phyloP scores from a whole-genome alignment of 2,329 filamentous ascomycete species.

The Clarireedia homoeocarpa region DNA sequence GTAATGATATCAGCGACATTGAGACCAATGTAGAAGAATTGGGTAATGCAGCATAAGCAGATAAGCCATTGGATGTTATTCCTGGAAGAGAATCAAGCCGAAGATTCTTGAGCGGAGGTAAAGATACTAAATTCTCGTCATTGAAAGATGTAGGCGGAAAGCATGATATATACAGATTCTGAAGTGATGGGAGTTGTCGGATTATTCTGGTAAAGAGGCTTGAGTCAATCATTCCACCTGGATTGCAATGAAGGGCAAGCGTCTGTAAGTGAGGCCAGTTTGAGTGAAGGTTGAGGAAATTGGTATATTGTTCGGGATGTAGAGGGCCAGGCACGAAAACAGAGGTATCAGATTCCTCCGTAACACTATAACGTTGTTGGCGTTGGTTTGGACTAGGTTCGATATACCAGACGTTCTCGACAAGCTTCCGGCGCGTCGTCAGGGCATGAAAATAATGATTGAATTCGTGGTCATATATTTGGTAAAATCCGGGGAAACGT shows the following conservation, averaged over 20 bases:
- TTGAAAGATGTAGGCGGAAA: constrained; percentile 49
- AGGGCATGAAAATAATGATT: constrained; percentile 51
- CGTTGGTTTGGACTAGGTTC: constrained; percentile 29
- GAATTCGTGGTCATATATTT: constrained; percentile 47
- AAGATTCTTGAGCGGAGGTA: constrained; percentile 48
- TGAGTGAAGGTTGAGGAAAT: constrained; percentile 44
- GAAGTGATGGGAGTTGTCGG: constrained; percentile 43
- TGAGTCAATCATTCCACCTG: constrained; percentile 46
- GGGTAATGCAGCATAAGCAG: constrained; percentile 45
- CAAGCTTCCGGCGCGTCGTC: constrained; percentile 46
- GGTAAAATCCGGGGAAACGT: constrained; percentile 45
- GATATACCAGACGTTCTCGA: constrained; percentile 53
- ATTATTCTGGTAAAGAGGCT: constrained; percentile 44
- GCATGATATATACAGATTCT: constrained; percentile 51
- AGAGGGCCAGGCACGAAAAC: constrained; percentile 32
- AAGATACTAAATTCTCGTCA: constrained; percentile 44
- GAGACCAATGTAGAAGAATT: constrained; percentile 38
- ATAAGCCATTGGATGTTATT: constrained; percentile 48
- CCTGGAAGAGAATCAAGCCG: constrained; percentile 49
- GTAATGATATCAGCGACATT: constrained; percentile 48
- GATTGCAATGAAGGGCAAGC: constrained; percentile 50
- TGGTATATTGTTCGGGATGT: constrained; percentile 34
- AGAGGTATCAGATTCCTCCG: constrained; percentile 17
- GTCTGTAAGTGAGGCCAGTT: constrained; percentile 49
- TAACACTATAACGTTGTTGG: constrained; percentile 23